A percentile compares a stretch with the other conserved stretches of the same genome.
Evolutionary conservation across 805 yeast genomes (phyloP).

Genomic region (Ascoidea tarda): DNA sequence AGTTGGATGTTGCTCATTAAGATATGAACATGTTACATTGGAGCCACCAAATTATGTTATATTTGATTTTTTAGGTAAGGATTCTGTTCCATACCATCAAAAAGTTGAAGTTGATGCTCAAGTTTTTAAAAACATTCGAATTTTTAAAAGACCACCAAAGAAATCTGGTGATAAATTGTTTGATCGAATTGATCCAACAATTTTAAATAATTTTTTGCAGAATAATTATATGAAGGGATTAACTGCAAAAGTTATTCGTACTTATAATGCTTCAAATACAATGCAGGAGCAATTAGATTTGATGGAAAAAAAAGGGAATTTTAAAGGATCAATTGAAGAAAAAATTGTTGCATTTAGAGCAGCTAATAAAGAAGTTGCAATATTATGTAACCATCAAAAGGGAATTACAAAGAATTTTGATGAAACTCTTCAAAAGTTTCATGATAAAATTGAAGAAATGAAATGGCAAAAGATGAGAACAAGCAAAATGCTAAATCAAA

Average conservation of each 20-base stretch:
- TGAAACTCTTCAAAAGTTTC: constrained; percentile 63
- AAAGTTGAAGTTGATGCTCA: constrained; percentile 88
- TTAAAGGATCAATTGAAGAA: constrained; percentile 72
- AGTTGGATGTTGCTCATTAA: constrained; percentile 90
- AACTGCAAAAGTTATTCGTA: constrained; percentile 95
- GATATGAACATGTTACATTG: constrained; percentile 80
- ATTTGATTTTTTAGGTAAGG: constrained; percentile 92
- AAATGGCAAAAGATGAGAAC: constrained; percentile 70
- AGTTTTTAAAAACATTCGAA: constrained; percentile 76
- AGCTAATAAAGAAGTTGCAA: constrained; percentile 91
- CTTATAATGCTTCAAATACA: constrained; percentile 90
- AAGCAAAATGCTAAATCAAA: constrained; percentile 52
- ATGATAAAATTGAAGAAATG: constrained; percentile 65
- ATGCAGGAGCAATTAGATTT: constrained; percentile 90
- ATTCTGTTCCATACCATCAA: constrained; percentile 82
- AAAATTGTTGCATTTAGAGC: constrained; percentile 83
- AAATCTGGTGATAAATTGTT: constrained; percentile 85
- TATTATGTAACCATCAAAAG: constrained; percentile 93
- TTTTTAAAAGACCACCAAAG: constrained; percentile 83
- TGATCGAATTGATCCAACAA: constrained; percentile 75
- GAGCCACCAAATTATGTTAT: constrained; percentile 76
- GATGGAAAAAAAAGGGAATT: constrained; percentile 37
- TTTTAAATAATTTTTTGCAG: constrained; percentile 77
- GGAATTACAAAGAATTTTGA: constrained; percentile 81
- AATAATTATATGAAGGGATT: constrained; percentile 74